These are phyloP conservation scores for Plasmodium malariae DNA, from an alignment of 169 alveolate species.

Conservation along the genomic window DNA sequence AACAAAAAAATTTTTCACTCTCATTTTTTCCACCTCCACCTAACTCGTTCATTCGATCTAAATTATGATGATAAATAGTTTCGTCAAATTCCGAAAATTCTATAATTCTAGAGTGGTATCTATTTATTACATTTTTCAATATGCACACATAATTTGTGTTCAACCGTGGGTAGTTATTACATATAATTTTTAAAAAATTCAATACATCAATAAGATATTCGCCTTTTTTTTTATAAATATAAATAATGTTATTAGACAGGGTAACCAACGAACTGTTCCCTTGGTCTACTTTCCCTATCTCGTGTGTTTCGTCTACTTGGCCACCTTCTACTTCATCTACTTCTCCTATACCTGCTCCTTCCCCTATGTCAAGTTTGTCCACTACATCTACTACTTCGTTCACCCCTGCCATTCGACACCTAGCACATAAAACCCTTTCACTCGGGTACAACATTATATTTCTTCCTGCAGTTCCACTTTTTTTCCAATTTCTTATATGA, in stretches of 20 bases:
- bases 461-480: not conserved
- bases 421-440: not conserved
- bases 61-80: slow-evolving; percentile 45
- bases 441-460: not conserved
- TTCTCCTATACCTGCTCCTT: not conserved
- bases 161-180: slow-evolving; percentile 46
- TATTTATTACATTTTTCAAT: slow-evolving; percentile 49
- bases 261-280: not conserved
- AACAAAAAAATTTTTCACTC: not conserved
- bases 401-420: not conserved
- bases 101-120: slow-evolving; percentile 74
- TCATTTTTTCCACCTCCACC: not conserved
- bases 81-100: slow-evolving; percentile 76
- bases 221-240: slow-evolving; percentile 68
- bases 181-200: slow-evolving; percentile 24
- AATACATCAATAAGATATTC: slow-evolving; percentile 54
- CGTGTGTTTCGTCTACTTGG: no score
- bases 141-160: slow-evolving; percentile 62
- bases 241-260: slow-evolving; percentile 10
- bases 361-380: not conserved
- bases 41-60: slow-evolving; percentile 40
- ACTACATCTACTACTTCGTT: not conserved
- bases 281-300: no score
- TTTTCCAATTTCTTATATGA: slow-evolving; percentile 12
- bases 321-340: no score